A percentile compares a stretch with the other conserved stretches of the same genome.
These are phyloP conservation scores for Aspergillus quadricinctus DNA, from an alignment of 2,329 filamentous ascomycete genomes.

Conservation along the genomic window DNA sequence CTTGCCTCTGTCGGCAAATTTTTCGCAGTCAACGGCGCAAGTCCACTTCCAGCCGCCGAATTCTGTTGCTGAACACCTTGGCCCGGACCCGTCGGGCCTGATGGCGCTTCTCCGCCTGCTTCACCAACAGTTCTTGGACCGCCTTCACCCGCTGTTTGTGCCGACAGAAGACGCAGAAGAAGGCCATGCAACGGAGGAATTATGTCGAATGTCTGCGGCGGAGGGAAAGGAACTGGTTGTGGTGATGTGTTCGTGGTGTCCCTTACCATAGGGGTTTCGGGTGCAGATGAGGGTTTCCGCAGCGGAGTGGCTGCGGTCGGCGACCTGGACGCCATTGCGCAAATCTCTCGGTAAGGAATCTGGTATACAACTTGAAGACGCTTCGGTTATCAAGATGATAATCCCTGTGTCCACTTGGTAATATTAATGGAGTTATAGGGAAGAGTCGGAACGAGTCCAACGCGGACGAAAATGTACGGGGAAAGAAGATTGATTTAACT, in stretches of 20 bases:
- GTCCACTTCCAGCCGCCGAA: constrained; percentile 22
- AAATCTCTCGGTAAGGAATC: background rate
- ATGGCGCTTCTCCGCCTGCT: constrained; percentile 20
- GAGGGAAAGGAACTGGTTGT: constrained; percentile 57
- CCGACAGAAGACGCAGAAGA: constrained; percentile 65
- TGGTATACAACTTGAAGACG: background rate
- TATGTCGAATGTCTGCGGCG: constrained; percentile 79
- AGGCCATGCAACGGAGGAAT: constrained; percentile 76
- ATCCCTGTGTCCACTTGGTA: background rate
- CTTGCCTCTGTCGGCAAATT: constrained; percentile 76
- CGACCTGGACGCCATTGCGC: constrained; percentile 33
- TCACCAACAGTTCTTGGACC: constrained; percentile 22
- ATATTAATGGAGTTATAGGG: constrained; percentile 19
- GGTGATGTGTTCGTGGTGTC: constrained; percentile 36
- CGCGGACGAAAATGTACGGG: constrained; percentile 12
- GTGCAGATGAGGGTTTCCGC: constrained; percentile 35
- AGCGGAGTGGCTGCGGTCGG: constrained; percentile 38
- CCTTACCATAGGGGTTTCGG: constrained; percentile 30
- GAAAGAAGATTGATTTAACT: constrained; percentile 1
- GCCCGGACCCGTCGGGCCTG: constrained; percentile 8
- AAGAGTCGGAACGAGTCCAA: constrained; percentile 29
- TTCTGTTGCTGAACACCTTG: constrained; percentile 21
- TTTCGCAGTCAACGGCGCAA: constrained; percentile 59
- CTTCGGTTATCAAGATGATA: background rate
- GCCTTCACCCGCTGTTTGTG: constrained; percentile 37